These are phyloP conservation scores for Coprinopsis marcescibilis DNA, from an alignment of 768 basidiomycete genomes.

Conservation along the genomic window DNA sequence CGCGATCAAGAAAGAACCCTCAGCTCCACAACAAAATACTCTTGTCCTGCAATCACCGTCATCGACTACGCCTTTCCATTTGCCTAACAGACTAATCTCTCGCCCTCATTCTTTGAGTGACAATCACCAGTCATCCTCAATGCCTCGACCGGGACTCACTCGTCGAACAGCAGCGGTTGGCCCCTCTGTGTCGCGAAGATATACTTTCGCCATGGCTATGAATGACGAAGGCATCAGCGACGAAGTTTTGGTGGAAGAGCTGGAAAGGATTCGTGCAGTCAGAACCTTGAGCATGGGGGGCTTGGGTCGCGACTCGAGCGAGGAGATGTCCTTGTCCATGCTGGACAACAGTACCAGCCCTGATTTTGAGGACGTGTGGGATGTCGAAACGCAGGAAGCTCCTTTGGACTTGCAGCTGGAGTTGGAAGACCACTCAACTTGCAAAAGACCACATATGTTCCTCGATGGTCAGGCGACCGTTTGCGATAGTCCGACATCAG, in stretches of 20 bases:
- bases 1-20: too few species aligned
- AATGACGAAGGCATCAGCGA: slow-evolving; percentile 46
- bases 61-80: too few species aligned
- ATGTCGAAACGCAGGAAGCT: slow-evolving; percentile 9
- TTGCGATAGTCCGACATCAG: slow-evolving; percentile 4
- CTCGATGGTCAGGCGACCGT: not conserved
- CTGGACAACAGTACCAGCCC: slow-evolving; percentile 11
- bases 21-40: too few species aligned
- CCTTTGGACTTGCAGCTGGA: not conserved
- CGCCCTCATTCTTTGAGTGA: not conserved
- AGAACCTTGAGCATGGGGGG: not conserved
- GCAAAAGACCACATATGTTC: not conserved
- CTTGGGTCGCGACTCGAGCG: slow-evolving; percentile 14
- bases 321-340: slow-evolving; percentile 9
- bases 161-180: slow-evolving; percentile 1
- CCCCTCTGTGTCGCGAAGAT: slow-evolving; percentile 12
- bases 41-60: too few species aligned
- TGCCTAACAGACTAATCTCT: too few species aligned
- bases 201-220: slow-evolving; percentile 45
- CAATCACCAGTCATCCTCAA: slow-evolving; percentile 8
- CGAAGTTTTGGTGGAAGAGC: slow-evolving; percentile 40
- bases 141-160: slow-evolving; percentile 6
- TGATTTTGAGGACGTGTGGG: slow-evolving; percentile 18
- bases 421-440: not conserved
- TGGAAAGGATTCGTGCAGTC: slow-evolving; percentile 37